Percentiles rank a stretch among this genome's conserved stretches.
These are phyloP conservation scores for Arabidopsis suecica DNA, from an alignment of 345 rosid species.

Conservation along the genomic window DNA sequence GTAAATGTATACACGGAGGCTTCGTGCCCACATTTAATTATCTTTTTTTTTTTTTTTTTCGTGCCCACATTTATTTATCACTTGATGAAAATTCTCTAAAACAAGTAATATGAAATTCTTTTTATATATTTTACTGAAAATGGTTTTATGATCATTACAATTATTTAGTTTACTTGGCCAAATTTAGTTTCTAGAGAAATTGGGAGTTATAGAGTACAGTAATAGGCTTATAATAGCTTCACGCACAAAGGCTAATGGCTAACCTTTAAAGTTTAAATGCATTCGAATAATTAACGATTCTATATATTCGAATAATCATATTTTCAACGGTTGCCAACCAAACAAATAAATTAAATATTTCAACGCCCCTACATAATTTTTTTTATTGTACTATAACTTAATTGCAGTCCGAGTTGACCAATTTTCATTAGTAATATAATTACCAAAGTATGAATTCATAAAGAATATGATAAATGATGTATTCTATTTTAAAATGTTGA, in stretches of 20 bases:
- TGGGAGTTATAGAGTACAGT: neutral
- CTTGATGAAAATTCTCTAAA: neutral
- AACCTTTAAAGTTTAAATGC: slow-evolving; percentile 6
- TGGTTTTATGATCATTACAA: neutral
- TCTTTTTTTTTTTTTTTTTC: too few relatives aligned
- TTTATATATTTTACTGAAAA: neutral
- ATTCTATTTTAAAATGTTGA: too few relatives aligned
- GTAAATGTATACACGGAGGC: neutral
- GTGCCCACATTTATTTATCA: neutral
- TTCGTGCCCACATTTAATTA: neutral
- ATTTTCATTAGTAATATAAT: neutral
- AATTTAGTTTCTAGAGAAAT: neutral
- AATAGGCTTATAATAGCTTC: slow-evolving; percentile 9
- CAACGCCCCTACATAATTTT: neutral
- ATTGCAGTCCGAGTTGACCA: neutral
- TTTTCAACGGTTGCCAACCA: slow-evolving; percentile 2
- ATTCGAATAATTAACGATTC: neutral
- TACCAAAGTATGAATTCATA: neutral
- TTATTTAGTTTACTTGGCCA: neutral
- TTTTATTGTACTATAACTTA: too few relatives aligned
- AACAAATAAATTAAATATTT: neutral
- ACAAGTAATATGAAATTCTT: neutral
- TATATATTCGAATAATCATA: neutral
- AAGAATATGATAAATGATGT: neutral
- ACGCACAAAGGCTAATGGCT: slow-evolving; percentile 25